These are phyloP conservation scores for Furcasterigmium furcatum DNA, from an alignment of 2,329 filamentous ascomycete species.

Conservation along the genomic window DNA sequence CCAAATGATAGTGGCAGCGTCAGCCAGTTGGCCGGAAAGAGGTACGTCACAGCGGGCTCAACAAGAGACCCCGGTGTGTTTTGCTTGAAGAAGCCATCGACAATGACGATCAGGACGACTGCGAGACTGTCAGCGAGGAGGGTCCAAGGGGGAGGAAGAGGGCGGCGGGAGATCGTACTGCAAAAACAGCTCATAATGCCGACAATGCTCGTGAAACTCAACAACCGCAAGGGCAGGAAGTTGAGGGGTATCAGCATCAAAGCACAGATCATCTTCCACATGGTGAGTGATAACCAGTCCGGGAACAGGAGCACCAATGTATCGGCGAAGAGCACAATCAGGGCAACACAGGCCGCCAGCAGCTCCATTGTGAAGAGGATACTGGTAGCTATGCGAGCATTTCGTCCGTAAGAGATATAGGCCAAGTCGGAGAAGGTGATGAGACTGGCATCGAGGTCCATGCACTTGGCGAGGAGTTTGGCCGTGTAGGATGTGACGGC, in stretches of 20 bases:
- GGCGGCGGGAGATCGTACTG: constrained; percentile 54
- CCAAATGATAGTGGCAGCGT: constrained; percentile 87
- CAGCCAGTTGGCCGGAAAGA: constrained; percentile 83
- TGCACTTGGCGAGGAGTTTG: constrained; percentile 78
- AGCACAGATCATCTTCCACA: constrained; percentile 86
- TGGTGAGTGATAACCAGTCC: constrained; percentile 56
- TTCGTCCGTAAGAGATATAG: constrained; percentile 82
- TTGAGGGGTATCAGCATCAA: constrained; percentile 76
- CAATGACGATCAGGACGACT: constrained; percentile 81
- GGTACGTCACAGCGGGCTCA: constrained; percentile 73
- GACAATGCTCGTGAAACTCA: constrained; percentile 84
- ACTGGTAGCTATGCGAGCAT: constrained; percentile 77
- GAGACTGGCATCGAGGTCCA: constrained; percentile 79
- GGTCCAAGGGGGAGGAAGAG: not conserved
- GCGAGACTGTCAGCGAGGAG: constrained; percentile 1
- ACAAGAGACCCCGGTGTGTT: constrained; percentile 77
- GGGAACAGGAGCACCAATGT: constrained; percentile 78
- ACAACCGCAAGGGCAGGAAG: constrained; percentile 76
- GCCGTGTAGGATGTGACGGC: constrained; percentile 82
- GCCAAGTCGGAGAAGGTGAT: constrained; percentile 95
- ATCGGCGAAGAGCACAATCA: constrained; percentile 91
- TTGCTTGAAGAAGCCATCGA: constrained; percentile 84
- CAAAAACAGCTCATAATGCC: constrained; percentile 88
- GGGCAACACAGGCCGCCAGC: constrained; percentile 81
- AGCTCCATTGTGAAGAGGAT: constrained; percentile 86